phyloP scores from a whole-genome alignment of 2,329 filamentous ascomycete species.

The Calonectria hongkongensis region DNA sequence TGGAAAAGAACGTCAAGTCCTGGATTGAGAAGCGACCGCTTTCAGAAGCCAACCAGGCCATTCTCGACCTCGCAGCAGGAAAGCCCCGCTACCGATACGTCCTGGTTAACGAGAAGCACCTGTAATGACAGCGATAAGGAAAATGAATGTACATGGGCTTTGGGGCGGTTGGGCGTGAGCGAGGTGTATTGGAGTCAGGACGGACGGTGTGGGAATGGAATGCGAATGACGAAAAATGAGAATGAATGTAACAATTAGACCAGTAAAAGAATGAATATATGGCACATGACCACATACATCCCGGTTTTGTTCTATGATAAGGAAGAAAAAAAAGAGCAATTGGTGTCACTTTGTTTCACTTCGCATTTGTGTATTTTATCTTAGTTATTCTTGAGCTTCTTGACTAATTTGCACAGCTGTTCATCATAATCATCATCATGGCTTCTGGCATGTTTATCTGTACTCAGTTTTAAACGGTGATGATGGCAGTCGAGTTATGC shows the following conservation, averaged over 20 bases:
- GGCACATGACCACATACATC: too few relatives aligned
- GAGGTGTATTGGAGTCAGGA: neutral
- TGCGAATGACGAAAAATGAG: neutral
- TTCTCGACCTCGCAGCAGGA: conserved; percentile 74
- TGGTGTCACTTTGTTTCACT: too few relatives aligned
- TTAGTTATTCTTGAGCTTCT: too few relatives aligned
- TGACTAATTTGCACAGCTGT: too few relatives aligned
- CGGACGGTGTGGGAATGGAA: neutral
- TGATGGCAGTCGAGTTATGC: conserved; percentile 19
- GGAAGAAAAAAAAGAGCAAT: too few relatives aligned
- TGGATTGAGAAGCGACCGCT: conserved; percentile 74
- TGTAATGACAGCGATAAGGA: neutral
- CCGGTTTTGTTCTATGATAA: too few relatives aligned
- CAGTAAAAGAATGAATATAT: too few relatives aligned
- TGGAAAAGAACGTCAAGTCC: conserved; percentile 72
- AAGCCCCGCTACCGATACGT: conserved; percentile 71
- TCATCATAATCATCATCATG: too few relatives aligned
- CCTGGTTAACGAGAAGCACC: conserved; percentile 36
- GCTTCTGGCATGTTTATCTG: too few relatives aligned
- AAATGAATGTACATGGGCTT: neutral
- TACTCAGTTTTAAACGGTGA: conserved; percentile 37
- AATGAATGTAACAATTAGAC: neutral
- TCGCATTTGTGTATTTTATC: too few relatives aligned
- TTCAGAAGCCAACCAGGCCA: conserved; percentile 71
- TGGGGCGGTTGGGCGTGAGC: neutral